Percentiles rank a stretch among this genome's conserved stretches.
These are phyloP conservation scores for Euphrasia arctica DNA, from an alignment of 305 asterid genomes.

Conservation along the genomic window DNA sequence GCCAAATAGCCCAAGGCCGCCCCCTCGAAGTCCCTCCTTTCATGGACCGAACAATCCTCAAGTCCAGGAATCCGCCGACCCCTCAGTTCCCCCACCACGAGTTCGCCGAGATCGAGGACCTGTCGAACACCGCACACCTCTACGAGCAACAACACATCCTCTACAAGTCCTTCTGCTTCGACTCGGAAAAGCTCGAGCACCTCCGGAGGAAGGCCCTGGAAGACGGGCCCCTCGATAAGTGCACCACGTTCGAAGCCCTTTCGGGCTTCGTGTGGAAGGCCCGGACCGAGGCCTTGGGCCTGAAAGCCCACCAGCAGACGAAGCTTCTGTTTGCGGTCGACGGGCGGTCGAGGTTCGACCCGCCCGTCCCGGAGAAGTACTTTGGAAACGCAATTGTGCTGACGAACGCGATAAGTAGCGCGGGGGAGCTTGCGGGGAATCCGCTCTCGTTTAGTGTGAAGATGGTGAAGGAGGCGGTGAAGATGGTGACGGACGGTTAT, in stretches of 20 bases:
- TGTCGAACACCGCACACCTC: slow-evolving; percentile 51
- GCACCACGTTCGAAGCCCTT: slow-evolving; percentile 83
- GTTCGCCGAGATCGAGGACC: slow-evolving; percentile 62
- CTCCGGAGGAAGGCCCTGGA: slow-evolving; percentile 49
- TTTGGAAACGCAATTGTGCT: slow-evolving; percentile 85
- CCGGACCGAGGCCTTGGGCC: slow-evolving; percentile 49
- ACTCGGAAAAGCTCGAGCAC: slow-evolving; percentile 53
- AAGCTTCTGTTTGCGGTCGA: slow-evolving; percentile 84
- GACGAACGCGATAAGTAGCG: slow-evolving; percentile 57
- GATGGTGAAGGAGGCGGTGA: slow-evolving; percentile 69
- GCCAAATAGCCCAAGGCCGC: slow-evolving; percentile 64
- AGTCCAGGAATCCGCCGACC: slow-evolving; percentile 64
- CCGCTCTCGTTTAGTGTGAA: slow-evolving; percentile 52
- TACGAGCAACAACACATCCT: slow-evolving; percentile 63
- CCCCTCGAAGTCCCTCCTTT: slow-evolving; percentile 56
- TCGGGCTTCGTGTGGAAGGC: slow-evolving; percentile 79
- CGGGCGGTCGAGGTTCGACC: slow-evolving; percentile 62
- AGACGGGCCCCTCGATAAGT: slow-evolving; percentile 37
- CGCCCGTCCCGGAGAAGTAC: slow-evolving; percentile 61
- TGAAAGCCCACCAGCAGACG: slow-evolving; percentile 63
- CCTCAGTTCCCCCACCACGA: slow-evolving; percentile 67
- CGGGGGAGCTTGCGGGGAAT: slow-evolving; percentile 51
- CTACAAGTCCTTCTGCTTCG: slow-evolving; percentile 68
- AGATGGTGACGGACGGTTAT: slow-evolving; percentile 58
- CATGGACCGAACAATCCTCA: slow-evolving; percentile 65